These are phyloP conservation scores for Cephalotrichum gorgonifer DNA, from an alignment of 2,329 filamentous ascomycete genomes.

Conservation along the genomic window DNA sequence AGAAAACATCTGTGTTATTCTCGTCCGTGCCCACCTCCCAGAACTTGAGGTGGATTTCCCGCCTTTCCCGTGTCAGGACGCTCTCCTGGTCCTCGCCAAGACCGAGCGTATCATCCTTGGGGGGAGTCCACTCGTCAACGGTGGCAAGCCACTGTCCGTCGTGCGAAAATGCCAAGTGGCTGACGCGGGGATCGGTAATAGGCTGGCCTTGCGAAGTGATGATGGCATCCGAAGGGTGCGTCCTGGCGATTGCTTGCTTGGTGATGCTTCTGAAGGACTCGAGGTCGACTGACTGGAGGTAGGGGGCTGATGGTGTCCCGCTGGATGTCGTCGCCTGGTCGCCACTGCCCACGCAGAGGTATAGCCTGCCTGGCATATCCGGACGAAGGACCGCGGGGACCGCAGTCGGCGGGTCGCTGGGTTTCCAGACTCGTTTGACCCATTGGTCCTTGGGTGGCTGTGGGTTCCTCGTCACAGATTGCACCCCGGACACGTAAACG, in stretches of 20 bases:
- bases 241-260: constrained; percentile 83
- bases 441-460: constrained; percentile 39
- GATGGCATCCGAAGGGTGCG: constrained; percentile 75
- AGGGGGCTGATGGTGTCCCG: constrained; percentile 39
- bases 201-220: constrained; percentile 59
- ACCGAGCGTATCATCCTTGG: constrained; percentile 53
- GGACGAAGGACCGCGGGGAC: constrained; percentile 56
- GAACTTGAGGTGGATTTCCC: constrained; percentile 81
- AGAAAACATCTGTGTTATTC: constrained; percentile 43
- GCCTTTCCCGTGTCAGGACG: constrained; percentile 38
- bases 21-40: constrained; percentile 59
- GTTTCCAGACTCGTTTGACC: constrained; percentile 40
- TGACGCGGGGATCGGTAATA: constrained; percentile 69
- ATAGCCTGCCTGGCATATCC: constrained; percentile 48
- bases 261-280: constrained; percentile 64
- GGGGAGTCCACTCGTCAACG: constrained; percentile 81
- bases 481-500: constrained; percentile 74
- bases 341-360: constrained; percentile 56
- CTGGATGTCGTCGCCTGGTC: constrained; percentile 45
- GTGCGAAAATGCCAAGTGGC: constrained; percentile 61
- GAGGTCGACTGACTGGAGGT: constrained; percentile 80
- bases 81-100: constrained; percentile 20
- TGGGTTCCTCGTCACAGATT: constrained; percentile 46
- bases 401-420: constrained; percentile 22
- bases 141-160: constrained; percentile 88